Evolutionary conservation across 1,284 basidiomycete genomes (phyloP).

Genomic region (Coniophora puteana): DNA sequence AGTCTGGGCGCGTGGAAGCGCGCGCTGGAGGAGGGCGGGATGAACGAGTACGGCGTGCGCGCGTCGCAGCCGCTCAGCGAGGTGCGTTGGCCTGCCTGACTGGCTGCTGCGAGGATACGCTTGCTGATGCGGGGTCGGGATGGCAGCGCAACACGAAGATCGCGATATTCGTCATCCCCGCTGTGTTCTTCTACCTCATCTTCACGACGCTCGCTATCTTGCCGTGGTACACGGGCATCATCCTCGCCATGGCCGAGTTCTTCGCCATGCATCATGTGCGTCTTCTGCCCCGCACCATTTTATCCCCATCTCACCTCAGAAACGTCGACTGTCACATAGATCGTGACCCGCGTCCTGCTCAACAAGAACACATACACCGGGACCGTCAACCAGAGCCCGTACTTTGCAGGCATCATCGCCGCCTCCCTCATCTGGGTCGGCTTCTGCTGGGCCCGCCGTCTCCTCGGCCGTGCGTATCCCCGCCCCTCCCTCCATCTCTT

Average conservation of each 20-base stretch:
- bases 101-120: background rate
- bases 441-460: slow-evolving; percentile 76
- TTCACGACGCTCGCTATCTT: slow-evolving; percentile 81
- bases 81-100: slow-evolving; percentile 29
- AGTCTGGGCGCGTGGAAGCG: slow-evolving; percentile 84
- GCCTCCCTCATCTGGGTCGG: slow-evolving; percentile 86
- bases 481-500: no score
- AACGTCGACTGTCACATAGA: slow-evolving; percentile 41
- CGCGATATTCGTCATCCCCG: slow-evolving; percentile 80
- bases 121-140: slow-evolving; percentile 8
- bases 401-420: slow-evolving; percentile 89
- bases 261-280: slow-evolving; percentile 91
- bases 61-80: slow-evolving; percentile 68
- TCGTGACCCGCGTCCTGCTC: slow-evolving; percentile 79
- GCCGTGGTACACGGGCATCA: slow-evolving; percentile 87
- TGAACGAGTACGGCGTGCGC: slow-evolving; percentile 73
- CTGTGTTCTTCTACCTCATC: slow-evolving; percentile 75
- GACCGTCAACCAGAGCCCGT: slow-evolving; percentile 76
- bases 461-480: slow-evolving; percentile 70
- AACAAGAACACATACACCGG: slow-evolving; percentile 77
- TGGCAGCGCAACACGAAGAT: slow-evolving; percentile 79
- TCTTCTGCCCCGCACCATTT: slow-evolving; percentile 15
- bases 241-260: slow-evolving; percentile 82
- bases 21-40: slow-evolving; percentile 83
- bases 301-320: slow-evolving; percentile 4